Conservation (phyloP, 768 basidiomycete genomes). For the Chlorophyllum brunneum region DNA sequence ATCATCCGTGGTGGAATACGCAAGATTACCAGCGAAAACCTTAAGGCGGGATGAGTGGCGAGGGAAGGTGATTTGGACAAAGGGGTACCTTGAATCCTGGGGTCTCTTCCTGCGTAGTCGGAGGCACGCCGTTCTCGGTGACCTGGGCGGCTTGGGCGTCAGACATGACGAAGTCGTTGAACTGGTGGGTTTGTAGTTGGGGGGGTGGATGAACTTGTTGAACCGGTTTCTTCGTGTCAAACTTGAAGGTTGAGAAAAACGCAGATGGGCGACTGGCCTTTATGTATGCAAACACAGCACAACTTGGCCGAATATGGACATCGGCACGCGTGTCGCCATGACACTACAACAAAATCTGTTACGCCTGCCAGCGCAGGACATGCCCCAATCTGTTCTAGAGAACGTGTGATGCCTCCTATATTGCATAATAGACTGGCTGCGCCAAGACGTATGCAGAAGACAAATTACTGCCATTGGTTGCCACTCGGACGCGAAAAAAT, state of each 20-base stretch:
- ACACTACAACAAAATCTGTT: constrained; percentile 19
- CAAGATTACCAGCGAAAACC: constrained; percentile 96
- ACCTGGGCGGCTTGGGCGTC: constrained; percentile 86
- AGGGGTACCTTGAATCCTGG: constrained; percentile 73
- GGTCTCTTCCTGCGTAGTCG: constrained; percentile 72
- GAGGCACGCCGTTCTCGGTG: constrained; percentile 81
- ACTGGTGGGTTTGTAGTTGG: constrained; percentile 48
- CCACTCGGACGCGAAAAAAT: neutral
- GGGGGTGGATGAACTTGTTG: constrained; percentile 64
- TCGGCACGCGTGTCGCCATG: constrained; percentile 44
- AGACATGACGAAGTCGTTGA: constrained; percentile 71
- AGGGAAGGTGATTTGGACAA: constrained; percentile 17
- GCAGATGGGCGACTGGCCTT: constrained; percentile 27
- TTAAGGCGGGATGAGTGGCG: constrained; percentile 29
- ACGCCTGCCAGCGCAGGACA: neutral
- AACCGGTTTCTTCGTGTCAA: constrained; percentile 84
- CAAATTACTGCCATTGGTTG: constrained; percentile 2
- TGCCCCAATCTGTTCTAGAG: no score
- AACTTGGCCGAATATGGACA: constrained; percentile 27
- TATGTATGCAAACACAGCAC: constrained; percentile 34
- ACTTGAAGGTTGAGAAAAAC: constrained; percentile 76
- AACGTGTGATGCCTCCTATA: no score
- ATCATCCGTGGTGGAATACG: constrained; percentile 91
- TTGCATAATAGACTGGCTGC: neutral
- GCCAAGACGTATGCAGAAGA: constrained; percentile 2